Conservation (phyloP, 192 early-diverging fungal genomes). For the Dimargaris xerosporica region DNA sequence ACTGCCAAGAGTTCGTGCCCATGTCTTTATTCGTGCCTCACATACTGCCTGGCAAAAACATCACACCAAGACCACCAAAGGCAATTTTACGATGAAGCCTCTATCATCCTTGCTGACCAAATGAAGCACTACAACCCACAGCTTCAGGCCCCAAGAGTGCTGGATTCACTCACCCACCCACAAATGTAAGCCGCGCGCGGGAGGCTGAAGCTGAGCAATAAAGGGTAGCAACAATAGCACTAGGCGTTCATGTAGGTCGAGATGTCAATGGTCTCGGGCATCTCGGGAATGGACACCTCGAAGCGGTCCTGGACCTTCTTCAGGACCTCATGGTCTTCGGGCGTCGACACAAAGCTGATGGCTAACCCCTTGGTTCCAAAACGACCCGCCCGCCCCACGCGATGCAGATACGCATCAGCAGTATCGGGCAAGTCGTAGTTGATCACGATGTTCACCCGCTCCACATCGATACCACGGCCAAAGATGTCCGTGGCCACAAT, state of each 20-base stretch:
- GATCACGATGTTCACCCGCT: slow-evolving; percentile 97
- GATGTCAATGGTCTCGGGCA: slow-evolving; percentile 76
- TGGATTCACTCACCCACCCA: too few relatives aligned
- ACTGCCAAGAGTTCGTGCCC: too few relatives aligned
- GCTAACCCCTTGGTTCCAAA: slow-evolving; percentile 98
- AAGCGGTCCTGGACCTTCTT: slow-evolving; percentile 85
- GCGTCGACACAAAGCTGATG: slow-evolving; percentile 80
- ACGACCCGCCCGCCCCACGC: slow-evolving; percentile 96
- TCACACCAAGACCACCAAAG: too few relatives aligned
- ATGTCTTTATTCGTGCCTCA: too few relatives aligned
- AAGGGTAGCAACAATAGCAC: slow-evolving; percentile 11
- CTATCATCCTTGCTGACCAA: too few relatives aligned
- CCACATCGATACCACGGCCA: slow-evolving; percentile 96
- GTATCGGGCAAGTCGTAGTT: slow-evolving; percentile 94
- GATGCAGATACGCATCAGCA: slow-evolving; percentile 84
- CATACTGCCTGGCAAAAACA: too few relatives aligned
- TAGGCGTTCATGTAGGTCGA: slow-evolving; percentile 56
- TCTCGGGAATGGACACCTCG: slow-evolving; percentile 81
- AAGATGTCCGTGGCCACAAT: slow-evolving; percentile 97
- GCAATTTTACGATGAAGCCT: too few relatives aligned
- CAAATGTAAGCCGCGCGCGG: too few relatives aligned
- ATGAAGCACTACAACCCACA: too few relatives aligned
- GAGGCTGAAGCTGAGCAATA: too few relatives aligned
- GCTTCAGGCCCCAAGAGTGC: too few relatives aligned
- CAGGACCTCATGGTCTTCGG: slow-evolving; percentile 58